phyloP scores from a whole-genome alignment of 2,329 filamentous ascomycete species.

The Aspergillus tanneri region DNA sequence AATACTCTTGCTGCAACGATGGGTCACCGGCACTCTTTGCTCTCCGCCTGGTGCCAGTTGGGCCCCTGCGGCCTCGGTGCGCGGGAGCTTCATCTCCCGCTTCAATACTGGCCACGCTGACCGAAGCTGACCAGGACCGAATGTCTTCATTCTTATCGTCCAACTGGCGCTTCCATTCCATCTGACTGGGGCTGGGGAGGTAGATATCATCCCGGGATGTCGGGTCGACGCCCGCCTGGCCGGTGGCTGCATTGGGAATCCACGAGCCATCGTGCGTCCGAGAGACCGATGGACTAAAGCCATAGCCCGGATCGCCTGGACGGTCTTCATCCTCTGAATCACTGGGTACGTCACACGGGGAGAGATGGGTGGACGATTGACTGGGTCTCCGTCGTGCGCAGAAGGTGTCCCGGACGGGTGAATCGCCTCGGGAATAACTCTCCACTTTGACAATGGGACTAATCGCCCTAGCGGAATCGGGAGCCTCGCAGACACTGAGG shows the following conservation, averaged over 20 bases:
- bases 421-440: slow-evolving; percentile 45
- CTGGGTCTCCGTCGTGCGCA: slow-evolving; percentile 27
- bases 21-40: slow-evolving; percentile 47
- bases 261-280: slow-evolving; percentile 50
- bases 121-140: slow-evolving; percentile 52
- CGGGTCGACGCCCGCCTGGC: slow-evolving; percentile 50
- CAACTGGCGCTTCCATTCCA: slow-evolving; percentile 47
- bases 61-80: slow-evolving; percentile 22
- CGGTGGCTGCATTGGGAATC: slow-evolving; percentile 39
- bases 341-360: slow-evolving; percentile 31
- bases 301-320: slow-evolving; percentile 19
- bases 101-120: slow-evolving; percentile 49
- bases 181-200: slow-evolving; percentile 52
- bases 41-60: slow-evolving; percentile 38
- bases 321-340: slow-evolving; percentile 29
- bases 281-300: slow-evolving; percentile 22
- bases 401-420: slow-evolving; percentile 36
- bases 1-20: slow-evolving; percentile 36
- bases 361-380: slow-evolving; percentile 38
- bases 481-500: slow-evolving; percentile 19
- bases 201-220: slow-evolving; percentile 45
- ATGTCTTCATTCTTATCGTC: slow-evolving; percentile 56
- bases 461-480: slow-evolving; percentile 28
- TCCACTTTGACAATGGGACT: slow-evolving; percentile 50
- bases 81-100: slow-evolving; percentile 30